These are phyloP conservation scores for Leptographium radiaticola DNA, from an alignment of 2,329 filamentous ascomycete species.

Conservation along the genomic window DNA sequence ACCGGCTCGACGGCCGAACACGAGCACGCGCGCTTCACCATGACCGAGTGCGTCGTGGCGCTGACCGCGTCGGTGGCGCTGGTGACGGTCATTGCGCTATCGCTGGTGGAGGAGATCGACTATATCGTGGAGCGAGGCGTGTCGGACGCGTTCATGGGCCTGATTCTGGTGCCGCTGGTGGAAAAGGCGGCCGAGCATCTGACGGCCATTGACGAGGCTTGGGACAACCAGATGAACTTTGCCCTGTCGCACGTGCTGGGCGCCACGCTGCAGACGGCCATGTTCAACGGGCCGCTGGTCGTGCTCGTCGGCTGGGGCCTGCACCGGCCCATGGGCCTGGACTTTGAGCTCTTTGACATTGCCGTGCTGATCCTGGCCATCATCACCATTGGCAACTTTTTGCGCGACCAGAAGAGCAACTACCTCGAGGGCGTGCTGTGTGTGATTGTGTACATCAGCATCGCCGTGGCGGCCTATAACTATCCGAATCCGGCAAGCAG, in stretches of 20 bases:
- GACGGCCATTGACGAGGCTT: conserved; percentile 69
- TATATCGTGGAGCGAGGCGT: conserved; percentile 35
- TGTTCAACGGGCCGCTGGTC: conserved; percentile 75
- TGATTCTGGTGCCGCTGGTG: conserved; percentile 70
- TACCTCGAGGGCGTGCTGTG: conserved; percentile 79
- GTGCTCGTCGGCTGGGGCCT: conserved; percentile 77
- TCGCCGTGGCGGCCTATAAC: conserved; percentile 32
- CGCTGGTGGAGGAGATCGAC: conserved; percentile 60
- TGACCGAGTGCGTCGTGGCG: conserved; percentile 58
- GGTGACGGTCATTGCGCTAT: conserved; percentile 61
- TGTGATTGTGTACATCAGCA: conserved; percentile 51
- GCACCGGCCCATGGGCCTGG: conserved; percentile 56
- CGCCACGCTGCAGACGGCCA: conserved; percentile 76
- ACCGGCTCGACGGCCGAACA: conserved; percentile 18
- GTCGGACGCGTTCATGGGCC: conserved; percentile 44
- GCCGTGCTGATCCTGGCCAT: conserved; percentile 71
- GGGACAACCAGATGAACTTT: conserved; percentile 73
- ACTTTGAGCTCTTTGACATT: conserved; percentile 81
- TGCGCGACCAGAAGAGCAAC: conserved; percentile 79
- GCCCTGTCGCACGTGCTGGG: conserved; percentile 77
- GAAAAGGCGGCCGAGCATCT: conserved; percentile 82
- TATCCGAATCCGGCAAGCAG: conserved; percentile 9
- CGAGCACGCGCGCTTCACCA: conserved; percentile 42
- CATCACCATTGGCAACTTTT: conserved; percentile 74
- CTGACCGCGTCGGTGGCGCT: conserved; percentile 51